phyloP scores from a whole-genome alignment of 2,329 filamentous ascomycete species.

The Alternaria postmessia region DNA sequence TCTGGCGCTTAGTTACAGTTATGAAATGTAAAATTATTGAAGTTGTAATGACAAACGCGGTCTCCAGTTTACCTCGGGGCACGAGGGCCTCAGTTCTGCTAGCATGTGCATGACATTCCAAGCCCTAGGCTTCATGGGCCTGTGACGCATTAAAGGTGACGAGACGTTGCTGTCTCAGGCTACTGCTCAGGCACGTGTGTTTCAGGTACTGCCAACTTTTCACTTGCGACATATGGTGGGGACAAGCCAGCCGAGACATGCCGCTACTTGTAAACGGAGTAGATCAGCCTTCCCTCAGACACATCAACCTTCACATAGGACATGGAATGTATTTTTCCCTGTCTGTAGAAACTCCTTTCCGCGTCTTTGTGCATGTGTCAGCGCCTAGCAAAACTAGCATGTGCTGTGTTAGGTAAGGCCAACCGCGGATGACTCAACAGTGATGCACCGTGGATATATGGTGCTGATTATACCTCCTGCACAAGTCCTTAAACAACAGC shows the following conservation, averaged over 20 bases:
- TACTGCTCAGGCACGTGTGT: slow-evolving; percentile 19
- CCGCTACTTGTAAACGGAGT: not conserved
- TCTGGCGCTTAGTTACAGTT: slow-evolving; percentile 28
- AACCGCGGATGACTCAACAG: no score
- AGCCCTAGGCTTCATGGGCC: not conserved
- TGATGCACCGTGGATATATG: no score
- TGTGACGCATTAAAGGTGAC: slow-evolving; percentile 6
- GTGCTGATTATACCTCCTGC: no score
- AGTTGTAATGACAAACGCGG: not conserved
- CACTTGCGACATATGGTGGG: not conserved
- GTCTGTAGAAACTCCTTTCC: not conserved
- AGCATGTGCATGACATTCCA: not conserved
- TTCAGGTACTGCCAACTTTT: not conserved
- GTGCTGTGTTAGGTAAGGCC: no score
- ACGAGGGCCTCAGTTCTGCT: slow-evolving; percentile 3
- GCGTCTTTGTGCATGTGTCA: not conserved
- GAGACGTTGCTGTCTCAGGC: slow-evolving; percentile 27
- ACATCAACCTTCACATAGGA: not conserved
- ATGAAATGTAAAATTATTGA: slow-evolving; percentile 47
- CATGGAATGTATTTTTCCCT: not conserved
- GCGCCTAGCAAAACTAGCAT: no score
- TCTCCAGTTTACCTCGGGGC: not conserved
- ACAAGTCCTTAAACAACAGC: no score
- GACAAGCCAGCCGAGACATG: not conserved
- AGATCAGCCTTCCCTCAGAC: not conserved